phyloP scores from a whole-genome alignment of 2,329 filamentous ascomycete species.

The Talaromyces pinophilus region DNA sequence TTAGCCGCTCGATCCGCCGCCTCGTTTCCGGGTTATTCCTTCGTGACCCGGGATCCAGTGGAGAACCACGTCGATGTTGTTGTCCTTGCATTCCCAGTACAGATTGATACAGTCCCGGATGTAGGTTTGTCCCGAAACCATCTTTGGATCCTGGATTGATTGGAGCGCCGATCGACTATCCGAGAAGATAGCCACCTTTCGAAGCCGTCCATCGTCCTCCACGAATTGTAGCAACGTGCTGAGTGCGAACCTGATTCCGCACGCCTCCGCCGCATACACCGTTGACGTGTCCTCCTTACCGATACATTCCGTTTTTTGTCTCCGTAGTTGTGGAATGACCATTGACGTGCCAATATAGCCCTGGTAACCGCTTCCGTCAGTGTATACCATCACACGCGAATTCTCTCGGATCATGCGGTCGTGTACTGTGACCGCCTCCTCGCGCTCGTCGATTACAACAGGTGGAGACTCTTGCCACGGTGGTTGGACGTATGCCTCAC shows the following conservation, averaged over 20 bases:
- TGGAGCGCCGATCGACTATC: neutral
- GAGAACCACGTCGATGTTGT: neutral
- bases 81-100: neutral
- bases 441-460: slow-evolving; percentile 16
- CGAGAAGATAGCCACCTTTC: neutral
- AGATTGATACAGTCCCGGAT: neutral
- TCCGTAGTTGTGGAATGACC: neutral
- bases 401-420: neutral
- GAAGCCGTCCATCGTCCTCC: neutral
- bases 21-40: neutral
- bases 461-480: slow-evolving; percentile 20
- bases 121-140: neutral
- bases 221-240: neutral
- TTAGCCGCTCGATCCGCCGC: slow-evolving; percentile 9
- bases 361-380: slow-evolving; percentile 10
- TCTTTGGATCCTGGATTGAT: neutral
- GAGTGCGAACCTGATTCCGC: neutral
- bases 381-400: neutral
- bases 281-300: slow-evolving; percentile 3
- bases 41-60: slow-evolving; percentile 13
- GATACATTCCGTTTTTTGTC: neutral
- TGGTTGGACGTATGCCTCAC: slow-evolving; percentile 22
- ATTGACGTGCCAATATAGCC: neutral
- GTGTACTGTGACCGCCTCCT: neutral
- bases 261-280: neutral